Conservation (phyloP, 2,329 filamentous ascomycete genomes). For the Diplodia mutila region DNA sequence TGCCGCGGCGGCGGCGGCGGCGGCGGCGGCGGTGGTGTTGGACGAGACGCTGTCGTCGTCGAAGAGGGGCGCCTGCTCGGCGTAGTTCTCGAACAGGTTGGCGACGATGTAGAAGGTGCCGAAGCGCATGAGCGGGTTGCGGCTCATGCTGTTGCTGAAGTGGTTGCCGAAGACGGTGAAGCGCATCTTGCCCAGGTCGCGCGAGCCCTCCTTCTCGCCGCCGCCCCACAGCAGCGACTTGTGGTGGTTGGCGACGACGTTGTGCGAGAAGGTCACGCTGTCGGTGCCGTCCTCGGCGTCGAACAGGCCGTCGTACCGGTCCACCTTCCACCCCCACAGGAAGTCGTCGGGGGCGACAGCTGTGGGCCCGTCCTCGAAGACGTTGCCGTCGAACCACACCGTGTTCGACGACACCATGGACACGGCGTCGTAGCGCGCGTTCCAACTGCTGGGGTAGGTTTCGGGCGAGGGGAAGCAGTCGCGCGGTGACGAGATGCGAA, state of each 20-base stretch:
- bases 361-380: slow-evolving; percentile 17
- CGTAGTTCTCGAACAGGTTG: slow-evolving; percentile 19
- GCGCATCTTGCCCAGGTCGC: slow-evolving; percentile 17
- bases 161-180: slow-evolving; percentile 23
- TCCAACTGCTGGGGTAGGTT: slow-evolving; percentile 8
- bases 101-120: slow-evolving; percentile 22
- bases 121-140: slow-evolving; percentile 24
- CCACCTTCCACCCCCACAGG: slow-evolving; percentile 14
- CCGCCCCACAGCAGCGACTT: slow-evolving; percentile 22
- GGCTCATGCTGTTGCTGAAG: slow-evolving; percentile 13
- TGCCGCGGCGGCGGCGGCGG: too few relatives aligned
- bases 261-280: slow-evolving; percentile 22
- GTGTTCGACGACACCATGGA: slow-evolving; percentile 16
- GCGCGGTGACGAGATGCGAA: slow-evolving; percentile 14
- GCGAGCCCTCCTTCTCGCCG: slow-evolving; percentile 14
- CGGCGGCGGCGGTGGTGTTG: not conserved
- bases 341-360: slow-evolving; percentile 14
- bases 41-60: not conserved
- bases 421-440: slow-evolving; percentile 18
- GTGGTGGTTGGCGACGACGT: slow-evolving; percentile 23
- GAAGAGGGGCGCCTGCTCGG: slow-evolving; percentile 8
- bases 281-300: slow-evolving; percentile 23
- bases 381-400: slow-evolving; percentile 21
- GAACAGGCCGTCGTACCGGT: slow-evolving; percentile 21
- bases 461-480: slow-evolving; percentile 22